Evolutionary conservation across 495 filamentous ascomycete genomes (phyloP), one percentile per base, ranked within the genome.

Genomic region (Aspergillus ostianus): DNA sequence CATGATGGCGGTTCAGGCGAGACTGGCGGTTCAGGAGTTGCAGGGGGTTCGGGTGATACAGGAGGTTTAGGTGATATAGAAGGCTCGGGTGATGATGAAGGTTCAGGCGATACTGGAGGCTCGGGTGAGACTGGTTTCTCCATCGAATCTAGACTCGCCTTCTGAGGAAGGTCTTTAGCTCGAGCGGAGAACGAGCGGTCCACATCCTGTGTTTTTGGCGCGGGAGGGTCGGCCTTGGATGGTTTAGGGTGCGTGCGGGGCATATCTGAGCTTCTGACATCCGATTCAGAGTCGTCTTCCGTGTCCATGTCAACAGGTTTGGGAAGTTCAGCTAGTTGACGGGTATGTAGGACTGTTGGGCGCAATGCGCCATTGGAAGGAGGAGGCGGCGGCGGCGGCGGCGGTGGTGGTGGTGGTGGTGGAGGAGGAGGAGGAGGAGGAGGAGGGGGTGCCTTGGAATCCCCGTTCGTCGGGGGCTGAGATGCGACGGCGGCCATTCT

Each of bases 241-340:
- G 83, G 85, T n/a, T 81, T 69, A 2, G 85, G 82, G 21, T 82
- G 84, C 23, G 78, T 77, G 65, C 79, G 80, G 5, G 85, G 85
- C 2, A 77, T 81, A 55, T 87, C 85, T 53, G 85, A 82, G 21
- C 81, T 85, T 47, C 77, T 57, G 83, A 84, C 6, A 76, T 82
- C 36, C 21, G 26, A 23, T 49, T 58, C 41, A 41, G 41, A 23
- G 2, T 60, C 54, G 6, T 51, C 19, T 30, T 61, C 58, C 53
- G 64, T 18, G 21, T 55, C 53, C 1, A 27, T 18, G 13, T 45
- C 5, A 7, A 7, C 9, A 15, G 48, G 27, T 18, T 49, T 41
- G 36, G 36, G 36, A 41, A 41, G 36, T 4, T 41, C 10, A 10
- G 36, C 36, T 41, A 41, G 3, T 41, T 15, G 36, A 41, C 36